phyloP scores from a whole-genome alignment of 805 yeast genomes.

The Yarrowia sp. region DNA sequence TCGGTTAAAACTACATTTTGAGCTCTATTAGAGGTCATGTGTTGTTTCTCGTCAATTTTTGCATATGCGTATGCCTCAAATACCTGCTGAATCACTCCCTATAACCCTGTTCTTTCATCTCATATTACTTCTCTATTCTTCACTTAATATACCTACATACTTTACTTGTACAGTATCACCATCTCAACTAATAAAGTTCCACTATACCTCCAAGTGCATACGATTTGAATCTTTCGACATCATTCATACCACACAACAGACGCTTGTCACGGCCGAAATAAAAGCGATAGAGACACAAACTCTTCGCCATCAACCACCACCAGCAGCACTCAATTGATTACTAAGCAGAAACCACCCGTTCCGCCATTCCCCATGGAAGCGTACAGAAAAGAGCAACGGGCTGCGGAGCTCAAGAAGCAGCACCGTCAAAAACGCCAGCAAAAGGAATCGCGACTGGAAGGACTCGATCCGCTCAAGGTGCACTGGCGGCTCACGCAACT shows the following conservation, averaged over 20 bases:
- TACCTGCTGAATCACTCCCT: too few relatives aligned
- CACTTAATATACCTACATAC: too few relatives aligned
- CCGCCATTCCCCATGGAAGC: slow-evolving; percentile 25
- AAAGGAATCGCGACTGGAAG: slow-evolving; percentile 19
- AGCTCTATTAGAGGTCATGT: too few relatives aligned
- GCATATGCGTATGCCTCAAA: too few relatives aligned
- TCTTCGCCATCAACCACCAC: too few relatives aligned
- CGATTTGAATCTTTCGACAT: slow-evolving; percentile 3
- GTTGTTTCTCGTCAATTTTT: too few relatives aligned
- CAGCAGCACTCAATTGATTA: background rate
- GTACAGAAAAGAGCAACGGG: slow-evolving; percentile 31
- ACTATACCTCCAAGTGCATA: background rate
- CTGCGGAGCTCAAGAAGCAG: slow-evolving; percentile 35
- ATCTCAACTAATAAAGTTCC: background rate
- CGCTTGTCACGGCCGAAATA: too few relatives aligned
- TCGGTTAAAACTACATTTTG: too few relatives aligned
- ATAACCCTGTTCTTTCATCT: too few relatives aligned
- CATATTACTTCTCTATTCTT: too few relatives aligned
- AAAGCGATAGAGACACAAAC: too few relatives aligned
- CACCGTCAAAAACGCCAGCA: slow-evolving; percentile 2
- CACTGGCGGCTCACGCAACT: slow-evolving; percentile 17
- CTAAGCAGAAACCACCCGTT: background rate
- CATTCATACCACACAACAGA: background rate
- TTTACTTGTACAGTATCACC: too few relatives aligned
- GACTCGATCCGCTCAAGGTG: slow-evolving; percentile 13